phyloP scores from a whole-genome alignment of 2,329 filamentous ascomycete genomes.

The Chaetomium globosum region DNA sequence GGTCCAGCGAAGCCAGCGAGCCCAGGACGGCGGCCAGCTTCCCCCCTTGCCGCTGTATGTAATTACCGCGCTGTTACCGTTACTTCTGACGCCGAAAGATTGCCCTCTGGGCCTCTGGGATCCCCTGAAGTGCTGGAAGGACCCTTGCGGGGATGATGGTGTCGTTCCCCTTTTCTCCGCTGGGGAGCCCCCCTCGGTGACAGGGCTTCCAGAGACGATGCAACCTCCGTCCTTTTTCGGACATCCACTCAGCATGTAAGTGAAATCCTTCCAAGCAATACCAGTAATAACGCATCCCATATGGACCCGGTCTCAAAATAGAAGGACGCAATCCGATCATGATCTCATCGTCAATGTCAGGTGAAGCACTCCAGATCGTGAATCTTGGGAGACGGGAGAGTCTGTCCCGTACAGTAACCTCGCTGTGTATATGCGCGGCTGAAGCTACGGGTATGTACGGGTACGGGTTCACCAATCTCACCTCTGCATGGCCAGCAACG shows the following conservation, averaged over 20 bases:
- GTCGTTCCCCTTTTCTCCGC: constrained; percentile 3
- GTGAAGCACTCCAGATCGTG: not conserved
- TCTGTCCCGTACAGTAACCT: not conserved
- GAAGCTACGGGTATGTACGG: not conserved
- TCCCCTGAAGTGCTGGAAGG: not conserved
- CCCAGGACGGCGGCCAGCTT: not conserved
- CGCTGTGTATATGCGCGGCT: not conserved
- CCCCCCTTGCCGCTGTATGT: not conserved
- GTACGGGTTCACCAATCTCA: not conserved
- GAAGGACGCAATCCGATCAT: constrained; percentile 14
- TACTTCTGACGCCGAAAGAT: constrained; percentile 15
- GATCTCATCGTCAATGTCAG: constrained; percentile 16
- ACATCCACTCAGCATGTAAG: constrained; percentile 13
- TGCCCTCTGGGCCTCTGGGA: not conserved
- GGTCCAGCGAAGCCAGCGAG: too few relatives aligned
- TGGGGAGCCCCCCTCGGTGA: not conserved
- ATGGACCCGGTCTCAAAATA: constrained; percentile 26
- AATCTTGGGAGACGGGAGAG: not conserved
- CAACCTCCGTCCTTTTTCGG: constrained; percentile 16
- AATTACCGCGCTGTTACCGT: not conserved
- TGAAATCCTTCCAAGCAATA: constrained; percentile 8
- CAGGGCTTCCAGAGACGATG: constrained; percentile 8
- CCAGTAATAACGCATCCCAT: constrained; percentile 12
- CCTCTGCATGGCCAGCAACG: constrained; percentile 1
- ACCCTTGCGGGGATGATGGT: not conserved